A percentile compares a stretch with the other conserved stretches of the same genome.
Conservation (phyloP, 257 asterid species). For the Scutellaria barbata region DNA sequence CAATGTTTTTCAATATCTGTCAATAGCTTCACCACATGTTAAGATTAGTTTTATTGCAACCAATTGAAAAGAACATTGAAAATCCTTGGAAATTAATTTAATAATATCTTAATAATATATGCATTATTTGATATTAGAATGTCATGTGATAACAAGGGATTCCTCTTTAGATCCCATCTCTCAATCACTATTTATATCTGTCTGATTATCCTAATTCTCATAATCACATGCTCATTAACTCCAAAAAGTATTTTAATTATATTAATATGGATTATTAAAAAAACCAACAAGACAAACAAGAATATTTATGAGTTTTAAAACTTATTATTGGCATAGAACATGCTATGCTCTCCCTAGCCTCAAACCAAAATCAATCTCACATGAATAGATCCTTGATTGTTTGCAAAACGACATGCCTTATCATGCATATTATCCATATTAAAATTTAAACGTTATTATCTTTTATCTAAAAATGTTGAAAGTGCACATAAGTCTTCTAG, state of each 20-base stretch:
- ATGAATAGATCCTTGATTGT: constrained; percentile 23
- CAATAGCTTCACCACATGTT: too few species aligned
- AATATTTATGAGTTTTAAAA: neutral
- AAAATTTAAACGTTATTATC: neutral
- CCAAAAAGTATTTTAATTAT: neutral
- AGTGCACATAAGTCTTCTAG: neutral
- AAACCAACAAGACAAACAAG: neutral
- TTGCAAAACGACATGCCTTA: constrained; percentile 26
- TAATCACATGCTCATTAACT: constrained; percentile 24
- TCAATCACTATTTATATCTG: constrained; percentile 1
- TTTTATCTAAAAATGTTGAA: neutral
- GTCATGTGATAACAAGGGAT: constrained; percentile 5
- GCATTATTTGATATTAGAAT: neutral
- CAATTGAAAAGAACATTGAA: too few species aligned
- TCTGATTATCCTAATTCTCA: constrained; percentile 14
- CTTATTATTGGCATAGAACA: constrained; percentile 23
- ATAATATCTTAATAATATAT: neutral
- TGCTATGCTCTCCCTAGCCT: neutral
- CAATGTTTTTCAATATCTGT: too few species aligned
- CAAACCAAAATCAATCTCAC: constrained; percentile 18
- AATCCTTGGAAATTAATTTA: neutral
- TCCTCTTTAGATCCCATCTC: constrained; percentile 28
- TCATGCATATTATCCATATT: constrained; percentile 27
- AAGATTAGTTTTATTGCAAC: too few species aligned
- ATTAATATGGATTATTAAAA: neutral